Evolutionary conservation across 2,329 filamentous ascomycete genomes (phyloP), one percentile per base, ranked within the genome.

Genomic region (Aspergillus alliaceus): DNA sequence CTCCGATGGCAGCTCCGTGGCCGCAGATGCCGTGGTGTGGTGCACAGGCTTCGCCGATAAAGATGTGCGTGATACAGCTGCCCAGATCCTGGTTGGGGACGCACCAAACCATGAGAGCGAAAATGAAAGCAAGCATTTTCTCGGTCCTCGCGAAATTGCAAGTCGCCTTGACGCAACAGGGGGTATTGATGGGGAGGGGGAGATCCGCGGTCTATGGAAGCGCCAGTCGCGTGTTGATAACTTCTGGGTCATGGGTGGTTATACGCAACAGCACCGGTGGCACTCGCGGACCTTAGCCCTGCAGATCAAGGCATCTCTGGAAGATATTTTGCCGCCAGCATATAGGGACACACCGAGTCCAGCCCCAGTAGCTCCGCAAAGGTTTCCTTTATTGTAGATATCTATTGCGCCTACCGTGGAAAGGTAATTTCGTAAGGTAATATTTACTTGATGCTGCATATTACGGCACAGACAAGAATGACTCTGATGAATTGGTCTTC

Each of bases 171-270:
- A 80, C 37, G 66, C 67, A 1, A 76, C 76, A 0, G 79, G 75
- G 73, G 77, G 76, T 0, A 57, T 78, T 1, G 77, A 79, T 57
- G 60, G 42, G 2, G 78, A 81, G 60, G 77, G 77, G 6, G 77
- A 79, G 65, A 56, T 78, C 20, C 69, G 75, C 1, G 76, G 77
- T 0, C 54, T 78, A 60, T 77, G 73, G 70, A 77, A 76, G 63
- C 70, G 64, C 4, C 60, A 67, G 31, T 27, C 34, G n/a, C 54
- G 29, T 15, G 51, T 62, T 12, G 59, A 66, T 9, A 76, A 75
- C 18, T 70, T 73, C 51, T 82, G 76, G 72, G 77, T 79, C 50
- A 75, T 74, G 64, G 79, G 79, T 12, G 79, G 79, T 0, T 77
- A 78, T 57, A 69, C 77, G 6, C 71, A 74, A 6, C 66, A 76